Evolutionary conservation across 2,329 filamentous ascomycete species (phyloP), one percentile per base, ranked within the genome.

Genomic region (Calonectria hongkongensis): DNA sequence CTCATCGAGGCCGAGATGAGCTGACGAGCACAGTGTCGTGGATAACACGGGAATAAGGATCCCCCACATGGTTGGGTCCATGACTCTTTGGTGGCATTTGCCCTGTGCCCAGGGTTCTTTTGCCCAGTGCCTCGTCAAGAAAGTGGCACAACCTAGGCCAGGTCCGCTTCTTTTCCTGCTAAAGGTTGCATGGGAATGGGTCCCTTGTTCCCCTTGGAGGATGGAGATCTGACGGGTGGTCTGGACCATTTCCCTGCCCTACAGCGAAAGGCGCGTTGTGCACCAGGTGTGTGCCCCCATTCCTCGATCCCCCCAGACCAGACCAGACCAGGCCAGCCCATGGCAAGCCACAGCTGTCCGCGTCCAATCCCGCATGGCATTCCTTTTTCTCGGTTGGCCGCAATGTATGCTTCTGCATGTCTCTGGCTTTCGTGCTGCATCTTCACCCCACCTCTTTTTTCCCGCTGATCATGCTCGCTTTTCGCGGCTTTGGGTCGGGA

Each of bases 31-130:
- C 63, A 54, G 25, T 47, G 15, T 30, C 77, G 78, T 68, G 76
- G 54, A 79, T 79, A 77, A 76, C 51, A 78, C 73, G 78, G 78
- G 70, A 79, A 79, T 66, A 78, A 69, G 39, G 30, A 2, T 36
- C 60, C 60, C 60, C 77, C 74, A 75, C 67, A 75, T 56, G 16
- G 48, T 60, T 30, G 39, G 58, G 41, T 47, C 68, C 21, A 43
- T 60, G 62, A 45, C 62, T 50, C 39, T 56, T 27, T 63, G 25
- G 62, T 70, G 67, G 36, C 27, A 70, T 71, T 66, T 41, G 62
- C 25, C 21, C 54, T 58, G 33, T 58, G 56, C 47, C 56, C 39
- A 28, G 39, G 36, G 41, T 43, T 39, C 66, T 25, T 54, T 68
- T 48, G 50, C 41, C 45, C 9, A 70, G 43, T 63, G n/a, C n/a